A percentile compares a stretch with the other conserved stretches of the same genome.
Evolutionary conservation across 192 early-diverging fungal species (phyloP).

Genomic region (Fimicolochytrium jonesii): DNA sequence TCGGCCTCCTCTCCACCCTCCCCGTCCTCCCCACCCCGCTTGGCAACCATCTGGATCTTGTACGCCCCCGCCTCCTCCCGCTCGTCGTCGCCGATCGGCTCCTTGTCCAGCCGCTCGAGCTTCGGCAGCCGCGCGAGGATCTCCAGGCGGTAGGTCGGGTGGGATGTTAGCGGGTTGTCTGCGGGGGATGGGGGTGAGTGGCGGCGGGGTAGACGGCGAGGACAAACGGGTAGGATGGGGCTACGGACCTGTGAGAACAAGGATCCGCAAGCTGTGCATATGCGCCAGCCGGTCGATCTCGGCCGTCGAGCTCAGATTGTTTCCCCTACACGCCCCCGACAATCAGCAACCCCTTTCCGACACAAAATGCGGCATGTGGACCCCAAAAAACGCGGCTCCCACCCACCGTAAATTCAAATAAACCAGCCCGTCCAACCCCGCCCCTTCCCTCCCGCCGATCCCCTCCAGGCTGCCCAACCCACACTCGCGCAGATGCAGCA

Average conservation of each 20-base stretch:
- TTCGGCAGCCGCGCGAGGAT: slow-evolving; percentile 37
- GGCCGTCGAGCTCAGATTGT: slow-evolving; percentile 37
- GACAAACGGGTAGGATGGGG: too few relatives aligned
- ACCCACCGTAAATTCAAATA: slow-evolving; percentile 50
- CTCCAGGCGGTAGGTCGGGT: slow-evolving; percentile 48
- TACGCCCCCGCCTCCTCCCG: slow-evolving; percentile 41
- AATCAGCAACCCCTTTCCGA: background rate
- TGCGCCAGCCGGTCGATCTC: slow-evolving; percentile 39
- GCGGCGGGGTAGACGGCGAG: background rate
- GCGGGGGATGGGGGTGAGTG: background rate
- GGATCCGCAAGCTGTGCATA: slow-evolving; percentile 32
- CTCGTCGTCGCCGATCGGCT: slow-evolving; percentile 48
- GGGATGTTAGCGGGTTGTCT: slow-evolving; percentile 48
- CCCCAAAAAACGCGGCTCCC: too few relatives aligned
- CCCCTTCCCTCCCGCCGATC: slow-evolving; percentile 9
- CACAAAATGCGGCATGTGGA: too few relatives aligned
- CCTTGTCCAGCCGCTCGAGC: slow-evolving; percentile 54
- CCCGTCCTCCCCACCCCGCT: slow-evolving; percentile 1
- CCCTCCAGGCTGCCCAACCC: slow-evolving; percentile 36
- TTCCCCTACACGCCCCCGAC: slow-evolving; percentile 35
- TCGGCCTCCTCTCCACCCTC: too few relatives aligned
- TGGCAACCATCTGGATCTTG: slow-evolving; percentile 16
- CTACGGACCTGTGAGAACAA: slow-evolving; percentile 38
- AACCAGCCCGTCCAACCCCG: slow-evolving; percentile 23
- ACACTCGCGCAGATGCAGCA: slow-evolving; percentile 48